Base-by-base conservation (phyloP, 2,329 filamentous ascomycete species). In the Drechslerella stenobrocha region DNA sequence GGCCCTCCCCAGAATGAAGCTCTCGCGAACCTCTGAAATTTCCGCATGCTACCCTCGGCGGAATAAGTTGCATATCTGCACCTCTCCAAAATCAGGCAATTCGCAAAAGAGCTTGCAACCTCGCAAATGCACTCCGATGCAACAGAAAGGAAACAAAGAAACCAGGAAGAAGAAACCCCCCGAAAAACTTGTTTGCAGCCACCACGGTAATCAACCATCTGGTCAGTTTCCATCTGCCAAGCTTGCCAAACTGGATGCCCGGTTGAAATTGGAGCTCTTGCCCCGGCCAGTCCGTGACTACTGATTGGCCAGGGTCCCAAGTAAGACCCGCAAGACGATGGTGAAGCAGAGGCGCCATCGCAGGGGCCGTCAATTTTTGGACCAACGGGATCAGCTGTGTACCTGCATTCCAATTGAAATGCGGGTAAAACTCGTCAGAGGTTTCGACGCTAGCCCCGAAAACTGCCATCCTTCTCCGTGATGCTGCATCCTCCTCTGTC, bases 341-440 rank as follows among this genome's bases (percentile, higher is more conserved):
- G 55, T 60, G 63, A 50, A 32, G 50, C 48, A 44, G 51, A 52
- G 63, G 63, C 63, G 63, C 63, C 63, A 42, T 42, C 22, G 37
- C 37, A 67, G 55, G 63, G 63, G 55, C 63, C 63, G 63, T 60
- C 63, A 67, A 55, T 55, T 55, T 60, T 60, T 67, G 55, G 63
- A 56, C 63, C 63, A 67, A 67, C 63, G 63, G 63, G 55, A 67
- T 67, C 28, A 60, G 63, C 61, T 67, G 48, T 59, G 63, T 67
- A 67, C 63, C 63, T 67, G 63, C 63, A 67, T 67, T 67, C 51
- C 53, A 35, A 67, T 60, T 60, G 55, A 60, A 26, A 60, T 60
- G 63, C 63, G 63, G 63, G 47, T 67, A 67, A 67, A 67, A 60
- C 52, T 66, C 61, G 61, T 66, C 53, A 66, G 53, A 59, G 48